Percentiles rank a stretch among this genome's conserved stretches.
These are phyloP conservation scores for Pyronema omphalodes DNA, from an alignment of 495 filamentous ascomycete genomes.

Conservation along the genomic window DNA sequence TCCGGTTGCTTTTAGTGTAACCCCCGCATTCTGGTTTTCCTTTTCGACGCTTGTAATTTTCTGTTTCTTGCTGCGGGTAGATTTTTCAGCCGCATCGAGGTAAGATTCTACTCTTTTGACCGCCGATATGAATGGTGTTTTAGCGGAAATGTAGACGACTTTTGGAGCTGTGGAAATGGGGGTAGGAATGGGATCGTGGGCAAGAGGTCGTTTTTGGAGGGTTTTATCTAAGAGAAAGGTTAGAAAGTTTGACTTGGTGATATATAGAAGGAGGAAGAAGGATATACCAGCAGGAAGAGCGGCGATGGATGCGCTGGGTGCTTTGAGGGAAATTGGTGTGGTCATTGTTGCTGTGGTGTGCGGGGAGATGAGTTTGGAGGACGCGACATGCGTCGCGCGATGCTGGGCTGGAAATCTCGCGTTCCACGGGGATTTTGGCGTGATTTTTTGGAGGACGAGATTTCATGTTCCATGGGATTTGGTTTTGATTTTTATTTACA, in stretches of 20 bases:
- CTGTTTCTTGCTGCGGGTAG: neutral
- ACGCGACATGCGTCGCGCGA: no score
- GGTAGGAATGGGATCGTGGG: slow-evolving; percentile 34
- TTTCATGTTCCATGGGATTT: no score
- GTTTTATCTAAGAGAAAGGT: neutral
- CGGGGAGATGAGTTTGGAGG: no score
- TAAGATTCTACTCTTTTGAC: slow-evolving; percentile 40
- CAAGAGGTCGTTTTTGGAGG: slow-evolving; percentile 47
- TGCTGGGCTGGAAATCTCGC: no score
- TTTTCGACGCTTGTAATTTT: neutral
- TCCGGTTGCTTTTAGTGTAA: neutral
- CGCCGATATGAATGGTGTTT: slow-evolving; percentile 61
- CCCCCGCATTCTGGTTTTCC: neutral
- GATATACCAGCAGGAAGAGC: neutral
- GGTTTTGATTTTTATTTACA: no score
- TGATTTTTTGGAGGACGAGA: no score
- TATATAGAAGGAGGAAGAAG: slow-evolving; percentile 15
- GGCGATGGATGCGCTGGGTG: no score
- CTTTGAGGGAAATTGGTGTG: no score
- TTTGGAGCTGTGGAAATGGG: slow-evolving; percentile 19
- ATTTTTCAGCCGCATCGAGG: neutral
- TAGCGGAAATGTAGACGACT: slow-evolving; percentile 54
- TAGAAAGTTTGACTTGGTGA: neutral
- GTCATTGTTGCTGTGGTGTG: no score
- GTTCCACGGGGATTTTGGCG: no score